phyloP scores from a whole-genome alignment of 768 basidiomycete species.

The Boletus fagicola region DNA sequence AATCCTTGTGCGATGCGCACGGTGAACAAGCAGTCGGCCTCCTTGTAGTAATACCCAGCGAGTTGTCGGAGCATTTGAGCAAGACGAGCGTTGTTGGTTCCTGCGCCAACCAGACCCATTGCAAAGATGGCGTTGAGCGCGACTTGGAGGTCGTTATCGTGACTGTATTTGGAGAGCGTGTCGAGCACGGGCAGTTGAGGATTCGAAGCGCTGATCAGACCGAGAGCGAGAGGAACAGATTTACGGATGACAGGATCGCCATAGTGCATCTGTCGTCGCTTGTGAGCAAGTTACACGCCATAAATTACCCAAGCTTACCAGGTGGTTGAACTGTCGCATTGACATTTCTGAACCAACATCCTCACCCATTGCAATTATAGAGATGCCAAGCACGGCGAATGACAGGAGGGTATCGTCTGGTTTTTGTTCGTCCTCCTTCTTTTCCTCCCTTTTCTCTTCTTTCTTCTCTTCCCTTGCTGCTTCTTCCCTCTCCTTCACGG shows the following conservation, averaged over 20 bases:
- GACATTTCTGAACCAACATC: slow-evolving; percentile 98
- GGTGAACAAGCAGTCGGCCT: slow-evolving; percentile 94
- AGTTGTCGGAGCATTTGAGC: slow-evolving; percentile 97
- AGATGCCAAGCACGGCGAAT: slow-evolving; percentile 90
- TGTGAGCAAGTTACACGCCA: slow-evolving; percentile 14
- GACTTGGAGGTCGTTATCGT: slow-evolving; percentile 96
- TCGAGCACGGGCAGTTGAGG: slow-evolving; percentile 93
- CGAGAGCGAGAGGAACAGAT: slow-evolving; percentile 91
- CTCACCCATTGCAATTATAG: slow-evolving; percentile 96
- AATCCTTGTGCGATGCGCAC: slow-evolving; percentile 94
- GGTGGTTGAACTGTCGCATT: slow-evolving; percentile 94
- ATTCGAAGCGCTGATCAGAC: slow-evolving; percentile 92
- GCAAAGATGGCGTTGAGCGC: slow-evolving; percentile 97
- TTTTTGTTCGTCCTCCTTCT: slow-evolving; percentile 52
- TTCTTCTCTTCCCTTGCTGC: slow-evolving; percentile 39
- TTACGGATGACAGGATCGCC: slow-evolving; percentile 92
- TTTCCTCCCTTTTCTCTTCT: slow-evolving; percentile 61
- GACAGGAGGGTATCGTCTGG: slow-evolving; percentile 83
- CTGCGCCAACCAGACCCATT: slow-evolving; percentile 97
- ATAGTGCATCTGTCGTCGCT: slow-evolving; percentile 85
- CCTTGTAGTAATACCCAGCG: slow-evolving; percentile 97
- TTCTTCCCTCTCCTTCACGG: slow-evolving; percentile 37
- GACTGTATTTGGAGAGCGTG: slow-evolving; percentile 97
- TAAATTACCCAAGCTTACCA: slow-evolving; percentile 50
- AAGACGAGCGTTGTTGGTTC: slow-evolving; percentile 96